Evolutionary conservation across 2,329 filamentous ascomycete genomes (phyloP).

Genomic region (Cladobotryum mycophilum): DNA sequence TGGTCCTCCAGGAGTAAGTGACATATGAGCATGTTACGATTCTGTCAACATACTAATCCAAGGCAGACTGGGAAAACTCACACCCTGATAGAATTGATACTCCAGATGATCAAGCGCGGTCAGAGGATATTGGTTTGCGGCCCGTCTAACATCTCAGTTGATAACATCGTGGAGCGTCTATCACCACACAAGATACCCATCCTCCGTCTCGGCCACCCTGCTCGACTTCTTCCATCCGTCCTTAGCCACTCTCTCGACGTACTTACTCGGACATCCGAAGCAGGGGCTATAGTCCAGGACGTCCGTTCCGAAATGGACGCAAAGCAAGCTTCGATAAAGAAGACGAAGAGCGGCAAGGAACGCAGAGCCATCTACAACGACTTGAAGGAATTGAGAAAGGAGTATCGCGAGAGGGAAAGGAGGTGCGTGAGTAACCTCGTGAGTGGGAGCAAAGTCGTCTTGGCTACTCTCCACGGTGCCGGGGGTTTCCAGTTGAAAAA

Average conservation of each 20-base stretch:
- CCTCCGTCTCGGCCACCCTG: slow-evolving; percentile 86
- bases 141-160: slow-evolving; percentile 92
- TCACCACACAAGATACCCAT: slow-evolving; percentile 80
- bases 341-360: slow-evolving; percentile 76
- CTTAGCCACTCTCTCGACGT: slow-evolving; percentile 86
- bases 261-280: slow-evolving; percentile 83
- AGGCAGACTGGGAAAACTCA: slow-evolving; percentile 85
- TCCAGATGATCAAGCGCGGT: slow-evolving; percentile 73
- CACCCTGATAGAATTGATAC: slow-evolving; percentile 87
- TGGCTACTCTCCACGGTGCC: slow-evolving; percentile 87
- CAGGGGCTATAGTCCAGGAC: slow-evolving; percentile 81
- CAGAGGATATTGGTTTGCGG: slow-evolving; percentile 86
- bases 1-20: slow-evolving; percentile 72
- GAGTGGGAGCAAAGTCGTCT: slow-evolving; percentile 72
- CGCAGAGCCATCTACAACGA: slow-evolving; percentile 77
- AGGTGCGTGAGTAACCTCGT: slow-evolving; percentile 74
- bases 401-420: slow-evolving; percentile 79
- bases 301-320: slow-evolving; percentile 88
- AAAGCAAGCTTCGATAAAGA: slow-evolving; percentile 82
- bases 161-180: slow-evolving; percentile 94
- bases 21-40: background rate
- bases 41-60: slow-evolving; percentile 1
- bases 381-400: slow-evolving; percentile 76
- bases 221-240: slow-evolving; percentile 80
- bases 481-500: slow-evolving; percentile 76